A percentile compares a stretch with the other conserved stretches of the same genome.
Conservation (phyloP, 495 filamentous ascomycete genomes). For the Pseudoneurospora amorphoporcata region DNA sequence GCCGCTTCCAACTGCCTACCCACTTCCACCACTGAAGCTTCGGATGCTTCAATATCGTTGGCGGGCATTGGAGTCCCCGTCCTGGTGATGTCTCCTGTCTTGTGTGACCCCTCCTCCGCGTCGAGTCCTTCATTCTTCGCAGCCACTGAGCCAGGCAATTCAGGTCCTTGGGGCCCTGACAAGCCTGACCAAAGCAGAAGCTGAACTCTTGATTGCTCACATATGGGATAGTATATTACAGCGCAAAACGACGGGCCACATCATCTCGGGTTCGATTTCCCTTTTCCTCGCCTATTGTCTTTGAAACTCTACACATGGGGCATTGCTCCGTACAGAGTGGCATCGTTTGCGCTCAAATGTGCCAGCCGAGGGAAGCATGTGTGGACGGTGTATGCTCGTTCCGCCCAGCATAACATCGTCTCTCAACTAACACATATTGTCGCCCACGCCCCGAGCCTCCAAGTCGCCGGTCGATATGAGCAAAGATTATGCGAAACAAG, state of each 20-base stretch:
- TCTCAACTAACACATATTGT: constrained; percentile 4
- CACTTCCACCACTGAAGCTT: neutral
- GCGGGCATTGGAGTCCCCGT: neutral
- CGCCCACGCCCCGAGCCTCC: neutral
- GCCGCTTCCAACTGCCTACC: neutral
- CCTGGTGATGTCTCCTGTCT: neutral
- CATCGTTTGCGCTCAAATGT: neutral
- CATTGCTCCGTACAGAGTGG: neutral
- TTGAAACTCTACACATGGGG: neutral
- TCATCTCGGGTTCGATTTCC: neutral
- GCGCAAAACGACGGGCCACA: neutral
- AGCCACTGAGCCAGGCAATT: neutral
- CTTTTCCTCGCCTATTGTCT: neutral
- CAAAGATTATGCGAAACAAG: neutral
- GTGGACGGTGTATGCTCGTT: constrained; percentile 12
- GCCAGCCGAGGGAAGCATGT: neutral
- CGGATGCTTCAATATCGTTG: neutral
- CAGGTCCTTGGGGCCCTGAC: neutral
- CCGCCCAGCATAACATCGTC: constrained; percentile 20
- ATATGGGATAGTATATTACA: neutral
- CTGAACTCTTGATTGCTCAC: neutral
- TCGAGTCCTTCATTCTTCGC: neutral
- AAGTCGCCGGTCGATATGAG: neutral
- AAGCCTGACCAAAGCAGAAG: neutral
- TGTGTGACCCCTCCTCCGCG: neutral